phyloP scores from a whole-genome alignment of 2,329 filamentous ascomycete species.

The Fusarium sterilihyphosum region DNA sequence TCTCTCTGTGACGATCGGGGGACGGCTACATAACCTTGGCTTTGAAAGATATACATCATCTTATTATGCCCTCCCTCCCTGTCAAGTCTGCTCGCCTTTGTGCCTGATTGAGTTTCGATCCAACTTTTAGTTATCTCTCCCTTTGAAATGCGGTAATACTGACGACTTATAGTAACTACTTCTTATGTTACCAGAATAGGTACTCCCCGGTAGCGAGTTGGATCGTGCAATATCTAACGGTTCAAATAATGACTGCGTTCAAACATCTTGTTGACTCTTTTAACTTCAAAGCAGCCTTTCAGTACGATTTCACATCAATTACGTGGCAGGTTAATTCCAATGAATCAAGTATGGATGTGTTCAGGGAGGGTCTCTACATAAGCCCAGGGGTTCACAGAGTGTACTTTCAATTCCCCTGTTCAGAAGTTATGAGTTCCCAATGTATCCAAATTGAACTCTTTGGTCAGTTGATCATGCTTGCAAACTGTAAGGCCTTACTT shows the following conservation, averaged over 20 bases:
- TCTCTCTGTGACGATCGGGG: not conserved
- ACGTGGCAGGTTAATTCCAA: not conserved
- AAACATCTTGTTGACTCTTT: not conserved
- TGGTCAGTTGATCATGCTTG: not conserved
- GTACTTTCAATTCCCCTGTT: not conserved
- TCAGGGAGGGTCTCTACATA: not conserved
- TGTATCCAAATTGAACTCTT: not conserved
- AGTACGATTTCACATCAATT: not conserved
- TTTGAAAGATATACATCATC: not conserved
- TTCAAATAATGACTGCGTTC: too few species aligned
- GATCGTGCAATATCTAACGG: not conserved
- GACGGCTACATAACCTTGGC: not conserved
- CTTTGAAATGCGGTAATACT: not conserved
- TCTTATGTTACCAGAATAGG: not conserved
- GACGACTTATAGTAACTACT: not conserved
- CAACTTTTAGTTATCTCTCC: not conserved
- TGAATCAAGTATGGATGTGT: not conserved
- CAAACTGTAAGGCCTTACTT: not conserved
- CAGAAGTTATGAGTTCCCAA: not conserved
- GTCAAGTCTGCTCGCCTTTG: not conserved
- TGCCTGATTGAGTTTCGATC: not conserved
- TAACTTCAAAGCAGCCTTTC: not conserved
- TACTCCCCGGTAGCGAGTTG: not conserved
- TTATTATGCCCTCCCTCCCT: not conserved
- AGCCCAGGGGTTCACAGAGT: not conserved